Evolutionary conservation across 1,284 basidiomycete species (phyloP), one percentile per base, ranked within the genome.

Genomic region (Hymenochaete sp.): DNA sequence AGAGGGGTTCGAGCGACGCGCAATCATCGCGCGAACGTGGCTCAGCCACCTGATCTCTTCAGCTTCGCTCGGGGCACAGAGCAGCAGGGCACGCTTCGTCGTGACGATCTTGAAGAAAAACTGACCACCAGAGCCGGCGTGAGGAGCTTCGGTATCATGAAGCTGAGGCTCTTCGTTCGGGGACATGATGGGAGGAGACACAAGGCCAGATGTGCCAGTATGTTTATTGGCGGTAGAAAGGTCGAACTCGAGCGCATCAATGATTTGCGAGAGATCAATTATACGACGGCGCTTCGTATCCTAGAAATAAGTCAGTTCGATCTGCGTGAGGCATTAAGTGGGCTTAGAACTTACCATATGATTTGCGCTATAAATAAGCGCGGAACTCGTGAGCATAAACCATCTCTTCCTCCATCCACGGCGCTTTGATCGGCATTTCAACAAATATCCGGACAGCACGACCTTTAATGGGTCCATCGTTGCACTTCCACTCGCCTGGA

Each of bases 1-100:
- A 16, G 32, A 6, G 29, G 67, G 64, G 18, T 67, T 74, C 40
- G 73, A 71, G 57, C 85, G 67, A 47, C 86, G 70, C 10, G 82
- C 83, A 53, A 98, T 82, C 56, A 98, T 71, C 53, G 92, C 92
- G 44, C 91, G 82, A 38, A 98, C 77, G 7, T 93, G 92, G 37
- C 91, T 91, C 33, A 98, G 70, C 96, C 96, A 99, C 62, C 88
- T 89, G 64, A 98, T 96, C 67, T 98, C 96, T 56, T 98, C 95
- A 56, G 98, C 96, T 63, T 98, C 96, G 47, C 77, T 85, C 3
- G 96, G 95, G 8, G 95, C 96, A 57, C 93, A 97, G 16, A 98
- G 71, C 48, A 97, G 65, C 52, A 91, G 73, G 18, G 87, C 84
- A 46, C 92, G 77, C 63, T 95, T 93, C 48, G 92, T 93, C 25